Evolutionary conservation across 2,329 filamentous ascomycete genomes (phyloP), one percentile per base, ranked within the genome.

Genomic region (Neodidymelliopsis sp.): DNA sequence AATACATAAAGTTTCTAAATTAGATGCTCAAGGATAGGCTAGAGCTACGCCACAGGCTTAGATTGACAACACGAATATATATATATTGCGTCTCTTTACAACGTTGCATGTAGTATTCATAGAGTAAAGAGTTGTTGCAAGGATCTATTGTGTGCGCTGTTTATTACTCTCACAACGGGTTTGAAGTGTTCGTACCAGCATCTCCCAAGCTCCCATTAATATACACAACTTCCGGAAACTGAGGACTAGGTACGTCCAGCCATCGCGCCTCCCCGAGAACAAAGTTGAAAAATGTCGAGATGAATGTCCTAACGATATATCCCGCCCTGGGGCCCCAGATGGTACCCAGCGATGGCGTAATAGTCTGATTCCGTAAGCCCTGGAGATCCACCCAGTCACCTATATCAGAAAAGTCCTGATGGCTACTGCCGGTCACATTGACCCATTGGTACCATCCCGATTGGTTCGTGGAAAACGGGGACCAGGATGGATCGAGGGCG

Each of bases 401-500:
- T 11, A 68, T 13, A 48, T 68, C 65, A 10, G 54, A 48, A 27
- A 57, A 65, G 19, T 65, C 57, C 12, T 57, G 50, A 40, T 68
- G 65, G 12, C 18, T 24, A 0, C 50, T 45, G 1, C 62, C 58
- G 0, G 37, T 52, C 12, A 66, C 44, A 13, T 54, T 60, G 13
- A 63, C 23, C 54, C 56, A 62, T 13, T 57, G 44, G 30, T 51
- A 57, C 63, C 62, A 66, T 7, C 61, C 62, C 10, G 53, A 48
- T 42, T 65, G 59, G 18, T 55, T 57, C 1, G 30, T 24, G 4
- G 53, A 53, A 16, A 68, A 68, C 0, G 34, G 29, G 8, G 49
- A 20, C 61, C 60, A 66, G 1, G 60, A 51, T 0, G 58, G 28
- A 36, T 66, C 62, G 13, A 43, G 4, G 2, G 27, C 27, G 5